phyloP scores from a whole-genome alignment of 306 rosid species.

The Ceratonia siliqua region DNA sequence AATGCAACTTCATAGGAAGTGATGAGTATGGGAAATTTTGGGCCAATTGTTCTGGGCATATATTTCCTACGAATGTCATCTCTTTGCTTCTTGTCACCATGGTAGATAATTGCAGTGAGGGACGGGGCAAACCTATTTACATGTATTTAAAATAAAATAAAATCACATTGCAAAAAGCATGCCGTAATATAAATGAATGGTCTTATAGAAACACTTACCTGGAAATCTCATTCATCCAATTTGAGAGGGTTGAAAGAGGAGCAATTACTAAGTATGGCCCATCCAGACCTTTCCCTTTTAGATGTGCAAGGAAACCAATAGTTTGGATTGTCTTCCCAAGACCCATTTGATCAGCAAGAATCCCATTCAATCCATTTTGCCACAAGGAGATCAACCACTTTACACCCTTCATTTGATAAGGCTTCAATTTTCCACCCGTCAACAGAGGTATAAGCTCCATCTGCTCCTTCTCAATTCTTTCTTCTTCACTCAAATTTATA shows the following conservation, averaged over 20 bases:
- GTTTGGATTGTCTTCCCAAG: constrained; percentile 99
- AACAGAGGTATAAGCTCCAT: constrained; percentile 79
- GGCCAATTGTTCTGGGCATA: constrained; percentile 82
- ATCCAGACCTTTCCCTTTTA: constrained; percentile 80
- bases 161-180: constrained; percentile 18
- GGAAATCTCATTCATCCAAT: constrained; percentile 82
- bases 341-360: constrained; percentile 99
- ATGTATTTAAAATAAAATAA: constrained; percentile 6
- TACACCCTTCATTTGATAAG: constrained; percentile 90
- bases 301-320: constrained; percentile 85
- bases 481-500: constrained; percentile 63
- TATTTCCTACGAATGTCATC: constrained; percentile 70
- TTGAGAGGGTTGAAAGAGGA: constrained; percentile 94
- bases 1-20: constrained; percentile 95
- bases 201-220: constrained; percentile 53
- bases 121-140: constrained; percentile 78
- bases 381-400: constrained; percentile 98
- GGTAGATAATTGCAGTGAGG: constrained; percentile 62
- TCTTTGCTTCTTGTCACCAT: constrained; percentile 74
- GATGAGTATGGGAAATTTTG: constrained; percentile 74
- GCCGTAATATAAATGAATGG: background rate
- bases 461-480: constrained; percentile 75
- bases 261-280: constrained; percentile 93
- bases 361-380: constrained; percentile 99
- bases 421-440: constrained; percentile 85